phyloP scores from a whole-genome alignment of 306 rosid species.

The Hippophae tibetana region DNA sequence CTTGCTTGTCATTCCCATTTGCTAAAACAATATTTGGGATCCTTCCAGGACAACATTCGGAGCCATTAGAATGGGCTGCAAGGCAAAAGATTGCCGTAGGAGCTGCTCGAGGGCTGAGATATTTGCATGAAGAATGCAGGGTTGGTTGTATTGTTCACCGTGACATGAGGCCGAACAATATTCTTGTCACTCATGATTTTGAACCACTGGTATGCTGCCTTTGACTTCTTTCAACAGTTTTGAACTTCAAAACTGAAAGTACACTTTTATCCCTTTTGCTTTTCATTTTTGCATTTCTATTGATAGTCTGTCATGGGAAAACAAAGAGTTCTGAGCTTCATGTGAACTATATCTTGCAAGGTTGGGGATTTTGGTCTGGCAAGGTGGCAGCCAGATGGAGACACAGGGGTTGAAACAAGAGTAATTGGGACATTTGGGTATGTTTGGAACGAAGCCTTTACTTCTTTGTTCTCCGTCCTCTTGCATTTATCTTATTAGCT shows the following conservation, averaged over 20 bases:
- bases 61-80: slow-evolving; percentile 85
- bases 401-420: slow-evolving; percentile 86
- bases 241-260: background rate
- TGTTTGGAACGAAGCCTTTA: slow-evolving; percentile 9
- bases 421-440: slow-evolving; percentile 99
- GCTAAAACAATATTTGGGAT: slow-evolving; percentile 14
- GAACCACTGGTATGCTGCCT: slow-evolving; percentile 65
- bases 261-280: background rate
- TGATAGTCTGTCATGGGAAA: background rate
- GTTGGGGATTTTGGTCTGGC: slow-evolving; percentile 99
- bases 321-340: slow-evolving; percentile 5
- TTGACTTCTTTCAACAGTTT: background rate
- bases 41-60: slow-evolving; percentile 56
- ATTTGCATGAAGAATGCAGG: slow-evolving; percentile 98
- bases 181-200: slow-evolving; percentile 98
- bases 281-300: background rate
- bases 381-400: slow-evolving; percentile 99
- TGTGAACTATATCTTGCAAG: slow-evolving; percentile 30
- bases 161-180: slow-evolving; percentile 99
- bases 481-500: slow-evolving; percentile 14
- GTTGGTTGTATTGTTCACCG: slow-evolving; percentile 99
- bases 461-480: slow-evolving; percentile 2
- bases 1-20: slow-evolving; percentile 12
- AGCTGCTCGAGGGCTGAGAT: slow-evolving; percentile 92
- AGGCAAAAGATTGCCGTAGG: slow-evolving; percentile 90